A percentile compares a stretch with the other conserved stretches of the same genome.
Conservation (phyloP, 2,329 filamentous ascomycete species). For the Thelonectria rubi region DNA sequence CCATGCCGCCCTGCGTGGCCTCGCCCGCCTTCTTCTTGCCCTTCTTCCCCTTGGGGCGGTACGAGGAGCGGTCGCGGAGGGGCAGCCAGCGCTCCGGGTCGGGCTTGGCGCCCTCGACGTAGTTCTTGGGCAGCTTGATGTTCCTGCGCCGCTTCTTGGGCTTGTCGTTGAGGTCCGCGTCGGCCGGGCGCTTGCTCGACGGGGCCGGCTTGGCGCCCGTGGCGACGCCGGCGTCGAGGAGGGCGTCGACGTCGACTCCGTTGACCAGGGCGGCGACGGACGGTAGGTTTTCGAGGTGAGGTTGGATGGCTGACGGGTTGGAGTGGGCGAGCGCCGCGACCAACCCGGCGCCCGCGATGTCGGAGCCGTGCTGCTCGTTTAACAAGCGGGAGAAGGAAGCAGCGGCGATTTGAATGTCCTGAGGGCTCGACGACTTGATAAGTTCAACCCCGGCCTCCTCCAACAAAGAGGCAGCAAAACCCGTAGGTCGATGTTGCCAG, state of each 20-base stretch:
- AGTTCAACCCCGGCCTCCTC: constrained; percentile 85
- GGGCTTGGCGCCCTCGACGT: constrained; percentile 78
- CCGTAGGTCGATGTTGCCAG: constrained; percentile 72
- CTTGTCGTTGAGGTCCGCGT: constrained; percentile 50
- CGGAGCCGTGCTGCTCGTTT: constrained; percentile 71
- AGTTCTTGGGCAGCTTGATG: constrained; percentile 75
- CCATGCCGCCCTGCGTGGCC: constrained; percentile 84
- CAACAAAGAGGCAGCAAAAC: constrained; percentile 69
- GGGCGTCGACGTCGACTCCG: constrained; percentile 66
- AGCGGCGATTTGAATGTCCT: constrained; percentile 75
- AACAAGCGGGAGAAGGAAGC: constrained; percentile 82
- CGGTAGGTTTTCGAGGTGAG: constrained; percentile 66
- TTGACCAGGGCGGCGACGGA: constrained; percentile 68
- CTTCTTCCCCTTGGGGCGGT: constrained; percentile 91
- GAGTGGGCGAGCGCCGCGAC: constrained; percentile 79
- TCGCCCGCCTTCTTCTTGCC: constrained; percentile 83
- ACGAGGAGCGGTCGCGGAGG: constrained; percentile 86
- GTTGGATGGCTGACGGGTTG: constrained; percentile 64
- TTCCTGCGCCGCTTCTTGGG: constrained; percentile 65
- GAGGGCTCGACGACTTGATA: constrained; percentile 74
- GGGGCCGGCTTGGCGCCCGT: constrained; percentile 50
- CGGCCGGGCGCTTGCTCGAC: constrained; percentile 60
- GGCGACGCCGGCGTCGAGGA: constrained; percentile 73
- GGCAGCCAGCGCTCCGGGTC: constrained; percentile 96
- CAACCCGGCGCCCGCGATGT: constrained; percentile 80